Conservation (phyloP, 768 basidiomycete genomes). For the Suillus americanus region DNA sequence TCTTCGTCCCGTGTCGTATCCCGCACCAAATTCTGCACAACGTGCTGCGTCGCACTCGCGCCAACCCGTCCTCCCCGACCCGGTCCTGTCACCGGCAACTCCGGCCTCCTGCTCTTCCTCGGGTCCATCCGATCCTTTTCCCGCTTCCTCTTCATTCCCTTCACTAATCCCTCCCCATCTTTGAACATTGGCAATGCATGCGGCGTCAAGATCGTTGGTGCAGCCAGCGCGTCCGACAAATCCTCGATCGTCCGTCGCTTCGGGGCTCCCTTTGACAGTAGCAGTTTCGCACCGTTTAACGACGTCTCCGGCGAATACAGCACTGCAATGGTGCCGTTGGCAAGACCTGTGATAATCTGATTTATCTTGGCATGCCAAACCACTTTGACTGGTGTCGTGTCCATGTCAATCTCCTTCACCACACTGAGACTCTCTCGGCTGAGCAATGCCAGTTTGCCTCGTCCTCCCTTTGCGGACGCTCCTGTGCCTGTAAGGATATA, state of each 20-base stretch:
- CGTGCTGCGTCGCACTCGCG: conserved; percentile 94
- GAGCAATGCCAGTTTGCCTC: conserved; percentile 75
- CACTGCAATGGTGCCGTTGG: conserved; percentile 85
- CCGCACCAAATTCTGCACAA: conserved; percentile 92
- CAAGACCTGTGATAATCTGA: conserved; percentile 86
- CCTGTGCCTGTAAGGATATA: conserved; percentile 84
- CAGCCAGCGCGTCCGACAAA: conserved; percentile 81
- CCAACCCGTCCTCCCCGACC: conserved; percentile 94
- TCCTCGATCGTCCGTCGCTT: conserved; percentile 83
- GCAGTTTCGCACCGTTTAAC: conserved; percentile 87
- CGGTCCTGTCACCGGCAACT: conserved; percentile 89
- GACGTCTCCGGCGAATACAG: conserved; percentile 92
- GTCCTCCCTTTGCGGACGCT: conserved; percentile 61
- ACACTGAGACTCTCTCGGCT: conserved; percentile 67
- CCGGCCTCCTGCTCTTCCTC: conserved; percentile 88
- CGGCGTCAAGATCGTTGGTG: conserved; percentile 89
- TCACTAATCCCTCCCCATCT: conserved; percentile 67
- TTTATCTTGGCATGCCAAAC: conserved; percentile 98
- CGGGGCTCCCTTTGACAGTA: conserved; percentile 83
- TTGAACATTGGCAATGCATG: conserved; percentile 92
- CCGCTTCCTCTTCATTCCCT: conserved; percentile 81
- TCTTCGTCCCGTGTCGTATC: conserved; percentile 92
- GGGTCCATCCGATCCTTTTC: conserved; percentile 89
- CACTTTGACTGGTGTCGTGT: conserved; percentile 84
- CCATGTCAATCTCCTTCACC: conserved; percentile 65